Base-by-base conservation (phyloP, 148 eudicot genomes). In the Spergularia bocconei region DNA sequence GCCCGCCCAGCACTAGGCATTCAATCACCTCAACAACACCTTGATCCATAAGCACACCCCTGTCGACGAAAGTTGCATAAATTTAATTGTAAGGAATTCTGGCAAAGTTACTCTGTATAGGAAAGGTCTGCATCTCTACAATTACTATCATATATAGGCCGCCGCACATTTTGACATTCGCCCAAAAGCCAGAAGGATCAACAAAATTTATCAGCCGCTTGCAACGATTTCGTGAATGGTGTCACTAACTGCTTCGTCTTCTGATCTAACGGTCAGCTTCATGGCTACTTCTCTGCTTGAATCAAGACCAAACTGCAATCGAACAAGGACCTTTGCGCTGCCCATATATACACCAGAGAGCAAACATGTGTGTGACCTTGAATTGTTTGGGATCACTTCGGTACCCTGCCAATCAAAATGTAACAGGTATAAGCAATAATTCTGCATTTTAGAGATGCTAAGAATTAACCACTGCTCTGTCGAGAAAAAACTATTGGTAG, bases 181-280 rank as follows among this genome's bases (percentile, higher is more conserved):
- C 48, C 55, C 39, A 36, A 55, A 75, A 66, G 39, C 36, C 21
- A 23, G 63, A 47, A 60, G 52, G 68, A 70, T 54, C 54, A 23
- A 73, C 56, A 61, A 44, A 54, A 41, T 36, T 56, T 55, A 70
- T 78, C 84, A 91, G 78, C 98, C 95, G 81, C 96, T 95, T 12
- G 96, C 96, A 75, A 95, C 99, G 36, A 92, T 90, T 84, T 95
- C 99, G 13, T 95, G 99, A 77, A 95, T 90, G 36, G 90, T 87
- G 75, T 95, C 99, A 47, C 99, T 90, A 52, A 92, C 96, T 50
- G 85, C 84, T 75, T 82, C 92, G 74, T 95, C 97, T 50, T 95
- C 97, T 8, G 99, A 92, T 87, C 99, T 87, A 41, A 95, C 99
- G 19, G 90, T 85, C 11, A 95, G 89, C 75, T 95, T 95, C 99